Evolutionary conservation across 2,329 filamentous ascomycete genomes (phyloP).

Genomic region (Nemania sp.): DNA sequence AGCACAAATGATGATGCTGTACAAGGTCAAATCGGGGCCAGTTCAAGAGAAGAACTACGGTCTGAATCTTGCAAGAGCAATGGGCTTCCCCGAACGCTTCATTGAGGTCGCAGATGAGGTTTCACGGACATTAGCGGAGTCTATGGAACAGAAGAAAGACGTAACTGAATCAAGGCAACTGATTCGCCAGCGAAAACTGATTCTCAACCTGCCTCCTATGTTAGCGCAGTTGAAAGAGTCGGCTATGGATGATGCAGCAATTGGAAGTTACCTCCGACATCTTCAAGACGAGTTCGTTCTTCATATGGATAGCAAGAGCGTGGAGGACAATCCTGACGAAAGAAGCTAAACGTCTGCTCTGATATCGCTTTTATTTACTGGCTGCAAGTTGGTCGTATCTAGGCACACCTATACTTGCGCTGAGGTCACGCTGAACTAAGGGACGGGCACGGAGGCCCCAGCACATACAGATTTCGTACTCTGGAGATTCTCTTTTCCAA

Average conservation of each 20-base stretch:
- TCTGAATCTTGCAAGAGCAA: conserved; percentile 74
- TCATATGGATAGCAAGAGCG: conserved; percentile 61
- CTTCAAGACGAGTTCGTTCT: conserved; percentile 76
- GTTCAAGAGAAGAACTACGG: conserved; percentile 79
- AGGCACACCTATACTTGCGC: background rate
- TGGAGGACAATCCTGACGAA: background rate
- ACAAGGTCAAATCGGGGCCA: conserved; percentile 76
- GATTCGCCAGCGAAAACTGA: conserved; percentile 69
- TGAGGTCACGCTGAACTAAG: too few relatives aligned
- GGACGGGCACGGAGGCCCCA: too few relatives aligned
- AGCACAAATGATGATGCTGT: conserved; percentile 80
- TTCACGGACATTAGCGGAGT: conserved; percentile 63
- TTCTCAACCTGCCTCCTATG: conserved; percentile 74
- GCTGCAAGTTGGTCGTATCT: background rate
- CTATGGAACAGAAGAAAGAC: conserved; percentile 61
- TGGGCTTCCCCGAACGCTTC: conserved; percentile 72
- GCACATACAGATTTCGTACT: too few relatives aligned
- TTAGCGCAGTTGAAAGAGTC: conserved; percentile 70
- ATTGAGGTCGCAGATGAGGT: conserved; percentile 71
- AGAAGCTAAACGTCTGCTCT: background rate
- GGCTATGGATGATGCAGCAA: conserved; percentile 64
- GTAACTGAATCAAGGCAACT: conserved; percentile 62
- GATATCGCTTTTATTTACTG: background rate
- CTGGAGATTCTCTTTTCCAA: too few relatives aligned
- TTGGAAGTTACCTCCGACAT: conserved; percentile 66